Evolutionary conservation across 2,329 filamentous ascomycete genomes (phyloP), one percentile per base, ranked within the genome.

Genomic region (Delphinella strobiligena): DNA sequence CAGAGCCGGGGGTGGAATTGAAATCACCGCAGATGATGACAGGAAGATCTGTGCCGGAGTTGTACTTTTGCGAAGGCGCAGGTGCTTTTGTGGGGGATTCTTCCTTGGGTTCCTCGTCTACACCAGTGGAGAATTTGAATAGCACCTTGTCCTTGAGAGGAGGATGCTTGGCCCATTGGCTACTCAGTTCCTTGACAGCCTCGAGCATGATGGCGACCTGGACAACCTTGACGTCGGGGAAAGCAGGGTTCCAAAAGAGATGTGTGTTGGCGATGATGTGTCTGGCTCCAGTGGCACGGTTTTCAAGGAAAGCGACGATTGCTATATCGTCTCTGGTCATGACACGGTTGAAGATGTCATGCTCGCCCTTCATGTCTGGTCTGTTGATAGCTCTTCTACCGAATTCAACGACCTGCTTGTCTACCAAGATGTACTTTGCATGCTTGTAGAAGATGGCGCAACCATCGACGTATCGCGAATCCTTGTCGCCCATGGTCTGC

Each of bases 281-380:
- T 41, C 91, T 80, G 11, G 86, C 80, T n/a, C 91, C 91, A 0
- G 89, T 95, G 45, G 75, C 67, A 29, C 89, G 78, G 53, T 93
- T 95, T 61, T 98, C 91, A 46, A 98, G 76, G 67, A 96, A 93
- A 41, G 82, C 78, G 35, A 94, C 76, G 35, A 94, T 81, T 12
- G 83, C 91, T 60, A 98, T 94, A 58, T 96, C 89, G 68, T 98
- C 91, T 63, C 91, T 86, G 45, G 89, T 88, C 91, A 95, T 96
- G 45, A 98, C 82, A 19, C 91, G 82, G 60, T 98, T 98, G 72
- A 94, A 96, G 42, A 96, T 89, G 54, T 98, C 91, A 56, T 93
- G 85, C 54, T 93, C 86, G 41, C 88, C 85, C 65, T 96, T 96
- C 77, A 95, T 94, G 58, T 96, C 91, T 2, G 88, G 85, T 48